phyloP scores from a whole-genome alignment of 176 grass and related monocot genomes.

The Musa troglodytarum region DNA sequence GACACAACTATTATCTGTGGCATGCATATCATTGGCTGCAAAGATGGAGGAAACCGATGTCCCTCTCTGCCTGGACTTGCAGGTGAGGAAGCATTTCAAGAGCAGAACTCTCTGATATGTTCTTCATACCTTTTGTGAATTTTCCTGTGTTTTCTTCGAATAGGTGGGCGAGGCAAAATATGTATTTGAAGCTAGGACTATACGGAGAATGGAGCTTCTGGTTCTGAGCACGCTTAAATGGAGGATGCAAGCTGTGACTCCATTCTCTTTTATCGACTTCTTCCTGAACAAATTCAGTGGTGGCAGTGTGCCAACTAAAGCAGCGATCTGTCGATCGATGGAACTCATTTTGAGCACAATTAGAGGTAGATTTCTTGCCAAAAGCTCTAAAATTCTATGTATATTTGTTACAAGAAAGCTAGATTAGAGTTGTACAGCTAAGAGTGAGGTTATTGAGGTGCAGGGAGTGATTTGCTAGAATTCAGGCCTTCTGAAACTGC shows the following conservation, averaged over 20 bases:
- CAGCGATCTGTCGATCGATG: constrained; percentile 21
- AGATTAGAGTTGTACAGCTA: constrained; percentile 19
- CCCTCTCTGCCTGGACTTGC: constrained; percentile 50
- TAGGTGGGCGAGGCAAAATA: constrained; percentile 36
- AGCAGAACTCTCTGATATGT: neutral
- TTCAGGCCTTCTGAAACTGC: constrained; percentile 82
- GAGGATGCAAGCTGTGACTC: constrained; percentile 74
- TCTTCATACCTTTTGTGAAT: constrained; percentile 9
- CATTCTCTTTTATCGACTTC: constrained; percentile 50
- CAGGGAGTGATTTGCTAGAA: constrained; percentile 64
- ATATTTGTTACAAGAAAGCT: neutral
- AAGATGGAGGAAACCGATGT: constrained; percentile 75
- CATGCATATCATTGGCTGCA: constrained; percentile 60
- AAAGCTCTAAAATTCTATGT: neutral
- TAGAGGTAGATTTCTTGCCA: constrained; percentile 44
- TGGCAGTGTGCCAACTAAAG: constrained; percentile 27
- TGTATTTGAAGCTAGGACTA: constrained; percentile 41
- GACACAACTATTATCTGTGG: constrained; percentile 62
- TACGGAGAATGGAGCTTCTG: constrained; percentile 65
- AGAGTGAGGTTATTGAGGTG: constrained; percentile 21
- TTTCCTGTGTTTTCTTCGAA: neutral
- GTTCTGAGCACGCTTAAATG: constrained; percentile 54
- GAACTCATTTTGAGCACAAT: constrained; percentile 46
- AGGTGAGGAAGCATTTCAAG: constrained; percentile 36
- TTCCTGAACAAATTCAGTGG: constrained; percentile 45